These are phyloP conservation scores for Thelephora ganbajun DNA, from an alignment of 768 basidiomycete species.

Conservation along the genomic window DNA sequence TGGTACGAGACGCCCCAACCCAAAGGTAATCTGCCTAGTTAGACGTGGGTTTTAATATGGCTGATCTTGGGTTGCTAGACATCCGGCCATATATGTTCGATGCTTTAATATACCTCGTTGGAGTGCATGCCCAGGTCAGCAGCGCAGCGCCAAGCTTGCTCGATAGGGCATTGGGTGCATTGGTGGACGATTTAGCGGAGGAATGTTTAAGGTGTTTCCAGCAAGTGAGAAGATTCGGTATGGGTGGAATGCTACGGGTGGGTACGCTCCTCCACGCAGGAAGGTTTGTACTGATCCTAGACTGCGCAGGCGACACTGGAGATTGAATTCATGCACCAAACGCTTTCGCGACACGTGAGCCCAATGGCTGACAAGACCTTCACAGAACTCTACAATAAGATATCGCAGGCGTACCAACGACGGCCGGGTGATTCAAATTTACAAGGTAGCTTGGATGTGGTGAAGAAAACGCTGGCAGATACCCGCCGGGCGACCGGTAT, in stretches of 20 bases:
- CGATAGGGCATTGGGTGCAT: conserved; percentile 63
- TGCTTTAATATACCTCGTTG: conserved; percentile 75
- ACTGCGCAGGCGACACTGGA: conserved; percentile 82
- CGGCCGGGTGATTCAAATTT: conserved; percentile 78
- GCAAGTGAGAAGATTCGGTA: conserved; percentile 84
- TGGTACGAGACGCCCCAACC: conserved; percentile 94
- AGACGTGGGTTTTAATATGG: neutral
- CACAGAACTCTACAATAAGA: conserved; percentile 86
- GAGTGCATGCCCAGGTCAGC: conserved; percentile 84
- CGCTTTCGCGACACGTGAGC: conserved; percentile 78
- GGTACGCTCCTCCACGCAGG: conserved; percentile 14
- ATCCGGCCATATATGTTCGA: conserved; percentile 93
- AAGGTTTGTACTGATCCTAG: neutral
- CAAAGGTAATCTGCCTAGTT: conserved; percentile 39
- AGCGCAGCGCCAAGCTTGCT: conserved; percentile 67
- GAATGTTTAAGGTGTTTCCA: conserved; percentile 80
- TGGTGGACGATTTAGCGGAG: conserved; percentile 72
- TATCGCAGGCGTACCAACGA: conserved; percentile 84
- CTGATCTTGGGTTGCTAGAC: conserved; percentile 32
- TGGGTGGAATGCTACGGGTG: conserved; percentile 97
- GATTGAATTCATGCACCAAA: conserved; percentile 98
- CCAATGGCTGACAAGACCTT: conserved; percentile 69
- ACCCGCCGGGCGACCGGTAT: conserved; percentile 84
- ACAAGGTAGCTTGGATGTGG: conserved; percentile 75
- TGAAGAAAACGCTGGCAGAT: conserved; percentile 83